These are phyloP conservation scores for Pythium apleroticum DNA, from an alignment of 352 stramenopile genomes.

Conservation along the genomic window DNA sequence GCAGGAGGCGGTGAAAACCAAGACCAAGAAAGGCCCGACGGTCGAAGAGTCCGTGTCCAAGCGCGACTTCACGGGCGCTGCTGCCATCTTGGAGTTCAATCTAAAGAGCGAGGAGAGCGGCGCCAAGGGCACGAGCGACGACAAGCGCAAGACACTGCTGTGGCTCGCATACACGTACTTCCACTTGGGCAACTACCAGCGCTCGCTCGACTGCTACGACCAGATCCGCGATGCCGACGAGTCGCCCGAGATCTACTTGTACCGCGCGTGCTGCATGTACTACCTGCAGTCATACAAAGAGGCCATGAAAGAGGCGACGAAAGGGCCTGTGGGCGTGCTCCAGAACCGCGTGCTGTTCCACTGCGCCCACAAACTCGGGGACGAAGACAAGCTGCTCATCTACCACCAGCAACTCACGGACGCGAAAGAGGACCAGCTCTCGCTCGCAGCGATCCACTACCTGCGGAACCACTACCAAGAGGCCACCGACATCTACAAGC, in stretches of 20 bases:
- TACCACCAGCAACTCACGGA: slow-evolving; percentile 94
- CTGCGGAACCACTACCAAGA: slow-evolving; percentile 94
- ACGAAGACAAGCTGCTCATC: slow-evolving; percentile 94
- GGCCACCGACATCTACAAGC: slow-evolving; percentile 96
- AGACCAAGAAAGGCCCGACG: slow-evolving; percentile 76
- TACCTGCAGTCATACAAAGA: slow-evolving; percentile 93
- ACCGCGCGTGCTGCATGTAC: slow-evolving; percentile 92
- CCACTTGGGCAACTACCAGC: slow-evolving; percentile 94
- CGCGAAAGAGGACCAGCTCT: slow-evolving; percentile 93
- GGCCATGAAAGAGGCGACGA: slow-evolving; percentile 72
- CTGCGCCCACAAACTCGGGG: slow-evolving; percentile 90
- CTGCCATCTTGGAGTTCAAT: slow-evolving; percentile 95
- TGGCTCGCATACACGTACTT: slow-evolving; percentile 96
- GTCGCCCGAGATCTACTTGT: slow-evolving; percentile 81
- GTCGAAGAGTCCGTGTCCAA: slow-evolving; percentile 76
- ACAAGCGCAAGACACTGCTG: slow-evolving; percentile 79
- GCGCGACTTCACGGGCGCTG: slow-evolving; percentile 93
- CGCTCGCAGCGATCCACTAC: slow-evolving; percentile 96
- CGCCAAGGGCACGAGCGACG: slow-evolving; percentile 19
- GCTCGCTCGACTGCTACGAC: slow-evolving; percentile 90
- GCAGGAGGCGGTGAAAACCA: slow-evolving; percentile 64
- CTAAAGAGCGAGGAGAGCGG: slow-evolving; percentile 83
- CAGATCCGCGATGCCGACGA: slow-evolving; percentile 71
- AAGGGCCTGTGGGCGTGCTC: slow-evolving; percentile 63
- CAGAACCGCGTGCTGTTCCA: slow-evolving; percentile 96